These are phyloP conservation scores for Choanephora cucurbitarum DNA, from an alignment of 371 early-diverging fungal genomes.

Conservation along the genomic window DNA sequence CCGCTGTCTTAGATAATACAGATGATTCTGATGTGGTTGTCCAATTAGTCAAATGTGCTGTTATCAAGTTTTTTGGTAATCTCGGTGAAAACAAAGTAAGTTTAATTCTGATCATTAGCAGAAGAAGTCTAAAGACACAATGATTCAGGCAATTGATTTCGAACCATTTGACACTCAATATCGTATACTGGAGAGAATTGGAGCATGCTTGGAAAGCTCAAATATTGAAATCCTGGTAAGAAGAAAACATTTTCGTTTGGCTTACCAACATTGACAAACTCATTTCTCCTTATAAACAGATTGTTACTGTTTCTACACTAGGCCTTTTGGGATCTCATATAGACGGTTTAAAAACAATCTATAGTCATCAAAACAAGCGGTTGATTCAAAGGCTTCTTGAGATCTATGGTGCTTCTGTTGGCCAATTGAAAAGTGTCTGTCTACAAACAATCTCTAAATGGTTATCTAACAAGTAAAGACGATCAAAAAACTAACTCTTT, in stretches of 20 bases:
- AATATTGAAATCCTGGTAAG: slow-evolving; percentile 43
- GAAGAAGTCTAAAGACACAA: no score
- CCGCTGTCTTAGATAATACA: slow-evolving; percentile 27
- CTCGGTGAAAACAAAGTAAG: slow-evolving; percentile 34
- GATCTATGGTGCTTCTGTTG: slow-evolving; percentile 25
- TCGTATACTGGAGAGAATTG: slow-evolving; percentile 29
- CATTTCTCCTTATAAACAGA: no score
- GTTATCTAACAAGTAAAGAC: slow-evolving; percentile 45
- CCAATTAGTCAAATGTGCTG: slow-evolving; percentile 39
- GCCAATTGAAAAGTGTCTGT: slow-evolving; percentile 37
- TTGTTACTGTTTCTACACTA: slow-evolving; percentile 33
- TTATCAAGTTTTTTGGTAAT: slow-evolving; percentile 48
- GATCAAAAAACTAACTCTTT: no score
- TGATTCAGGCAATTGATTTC: slow-evolving; percentile 29
- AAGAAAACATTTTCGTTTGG: no score
- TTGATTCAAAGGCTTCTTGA: slow-evolving; percentile 24
- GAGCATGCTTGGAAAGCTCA: slow-evolving; percentile 27
- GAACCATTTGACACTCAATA: slow-evolving; percentile 30
- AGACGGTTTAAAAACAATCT: slow-evolving; percentile 28
- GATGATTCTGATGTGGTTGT: slow-evolving; percentile 33
- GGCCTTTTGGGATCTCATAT: slow-evolving; percentile 45
- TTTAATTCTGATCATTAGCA: no score
- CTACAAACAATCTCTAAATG: slow-evolving; percentile 47
- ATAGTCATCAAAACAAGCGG: slow-evolving; percentile 4
- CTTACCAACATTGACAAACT: no score